Evolutionary conservation across 2,329 filamentous ascomycete genomes (phyloP).

Genomic region (Phaeosphaeria sp.): DNA sequence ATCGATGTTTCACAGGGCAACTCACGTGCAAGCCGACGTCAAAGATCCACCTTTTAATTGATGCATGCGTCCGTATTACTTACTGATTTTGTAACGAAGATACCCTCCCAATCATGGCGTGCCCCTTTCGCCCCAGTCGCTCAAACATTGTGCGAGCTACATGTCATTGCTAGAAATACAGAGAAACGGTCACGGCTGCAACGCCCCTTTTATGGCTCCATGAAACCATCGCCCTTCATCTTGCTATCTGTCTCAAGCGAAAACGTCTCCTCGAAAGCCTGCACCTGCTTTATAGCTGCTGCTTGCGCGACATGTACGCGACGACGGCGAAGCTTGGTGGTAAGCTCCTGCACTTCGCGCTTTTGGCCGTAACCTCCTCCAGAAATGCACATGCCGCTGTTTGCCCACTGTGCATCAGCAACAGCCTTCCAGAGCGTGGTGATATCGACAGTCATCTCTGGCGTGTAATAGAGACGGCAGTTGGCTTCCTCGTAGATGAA

Average conservation of each 20-base stretch:
- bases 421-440: constrained; percentile 47
- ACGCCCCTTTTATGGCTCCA: constrained; percentile 35
- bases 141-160: background rate
- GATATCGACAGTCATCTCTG: constrained; percentile 50
- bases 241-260: constrained; percentile 37
- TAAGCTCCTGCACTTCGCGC: constrained; percentile 25
- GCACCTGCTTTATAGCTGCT: constrained; percentile 24
- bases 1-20: constrained; percentile 1
- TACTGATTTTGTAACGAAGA: background rate
- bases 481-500: constrained; percentile 50
- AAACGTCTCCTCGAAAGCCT: constrained; percentile 37
- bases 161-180: background rate
- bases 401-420: constrained; percentile 45
- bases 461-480: constrained; percentile 50
- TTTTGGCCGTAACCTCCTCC: constrained; percentile 27
- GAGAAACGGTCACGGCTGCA: background rate
- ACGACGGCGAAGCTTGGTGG: constrained; percentile 31
- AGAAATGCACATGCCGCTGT: constrained; percentile 39
- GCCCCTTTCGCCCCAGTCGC: background rate
- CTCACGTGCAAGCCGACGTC: background rate
- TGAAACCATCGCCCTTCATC: constrained; percentile 41
- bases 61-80: background rate
- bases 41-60: background rate
- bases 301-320: constrained; percentile 21
- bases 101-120: background rate